Evolutionary conservation across 2,329 filamentous ascomycete genomes (phyloP).

Genomic region (Neopestalotiopsis sp.): DNA sequence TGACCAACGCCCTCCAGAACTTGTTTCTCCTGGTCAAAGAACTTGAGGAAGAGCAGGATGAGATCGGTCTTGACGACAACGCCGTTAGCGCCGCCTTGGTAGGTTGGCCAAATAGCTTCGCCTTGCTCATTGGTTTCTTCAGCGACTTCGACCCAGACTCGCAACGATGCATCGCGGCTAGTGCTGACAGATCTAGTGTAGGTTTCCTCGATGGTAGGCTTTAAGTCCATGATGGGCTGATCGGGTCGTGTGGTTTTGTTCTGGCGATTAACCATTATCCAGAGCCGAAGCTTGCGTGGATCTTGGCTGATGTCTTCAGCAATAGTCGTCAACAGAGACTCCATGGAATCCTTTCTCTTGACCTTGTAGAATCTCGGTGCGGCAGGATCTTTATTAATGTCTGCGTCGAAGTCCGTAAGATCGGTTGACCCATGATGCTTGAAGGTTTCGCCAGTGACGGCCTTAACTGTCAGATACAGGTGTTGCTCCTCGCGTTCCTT

Average conservation of each 20-base stretch:
- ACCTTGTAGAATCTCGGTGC: conserved; percentile 76
- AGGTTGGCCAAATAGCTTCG: conserved; percentile 73
- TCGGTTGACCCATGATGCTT: conserved; percentile 83
- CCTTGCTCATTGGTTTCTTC: conserved; percentile 71
- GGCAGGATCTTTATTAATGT: conserved; percentile 61
- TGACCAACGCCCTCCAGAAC: conserved; percentile 78
- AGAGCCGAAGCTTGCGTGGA: conserved; percentile 76
- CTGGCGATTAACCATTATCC: conserved; percentile 98
- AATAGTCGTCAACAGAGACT: conserved; percentile 74
- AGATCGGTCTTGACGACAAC: conserved; percentile 63
- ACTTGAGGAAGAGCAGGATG: conserved; percentile 89
- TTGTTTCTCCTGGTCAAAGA: conserved; percentile 83
- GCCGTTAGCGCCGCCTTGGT: conserved; percentile 60
- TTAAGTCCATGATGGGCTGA: conserved; percentile 77
- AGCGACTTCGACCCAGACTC: conserved; percentile 85
- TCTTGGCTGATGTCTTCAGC: conserved; percentile 73
- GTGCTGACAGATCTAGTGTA: conserved; percentile 55
- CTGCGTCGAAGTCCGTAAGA: conserved; percentile 71
- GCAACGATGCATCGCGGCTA: conserved; percentile 73
- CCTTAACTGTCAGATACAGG: conserved; percentile 83
- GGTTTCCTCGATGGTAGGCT: conserved; percentile 78
- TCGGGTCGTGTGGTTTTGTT: conserved; percentile 96
- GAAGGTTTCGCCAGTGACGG: conserved; percentile 84
- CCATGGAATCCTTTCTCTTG: conserved; percentile 75
- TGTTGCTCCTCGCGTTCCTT: conserved; percentile 95